Base-by-base conservation (phyloP, 2,329 filamentous ascomycete species). In the Dactylellina drechsleri region DNA sequence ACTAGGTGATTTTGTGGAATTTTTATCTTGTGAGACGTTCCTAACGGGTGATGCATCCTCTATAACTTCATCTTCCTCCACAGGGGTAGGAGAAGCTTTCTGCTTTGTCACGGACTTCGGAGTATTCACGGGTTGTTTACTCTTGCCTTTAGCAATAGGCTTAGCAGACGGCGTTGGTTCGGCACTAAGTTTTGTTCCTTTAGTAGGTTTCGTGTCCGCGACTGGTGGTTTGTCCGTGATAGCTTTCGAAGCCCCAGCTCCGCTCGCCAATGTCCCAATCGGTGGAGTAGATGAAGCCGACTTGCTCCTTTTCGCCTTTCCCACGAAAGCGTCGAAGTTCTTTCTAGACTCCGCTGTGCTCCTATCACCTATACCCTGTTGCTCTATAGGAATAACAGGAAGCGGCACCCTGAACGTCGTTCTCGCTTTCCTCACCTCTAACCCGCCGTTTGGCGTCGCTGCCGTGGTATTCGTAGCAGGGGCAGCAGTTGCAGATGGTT, bases 391-490 rank as follows among this genome's bases (percentile, higher is more conserved):
- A 16, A 66, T 73, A 12, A 73, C 54, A 20, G 68, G 68, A n/a
- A 66, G 16, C 0, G 68, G 68, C 28, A 73, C 61, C 10, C 66
- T 73, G 28, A 73, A 73, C 15, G 68, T 73, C 15, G 68, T 73
- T 52, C 68, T 59, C 28, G 61, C 61, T 20, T 73, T 73, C 49
- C 54, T 73, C 43, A 57, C 1, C 7, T 57, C 57, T 13, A 26
- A 49, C 5, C 26, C 26, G 16, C 26, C 20, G 16, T 66, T 58
- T 23, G 26, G 7, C 12, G 41, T 15, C 7, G 50, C 16, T 23
- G 52, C 20, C n/a, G 56, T 57, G 4, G 52, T 13, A 1, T 52
- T 52, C 18, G n/a, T 54, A 18, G 50, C 12, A 31, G 26, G 3
- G n/a, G 41, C 3, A 20, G 53, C 18, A 20, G 4, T 57, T 31